A percentile compares a stretch with the other conserved stretches of the same genome.
These are phyloP conservation scores for Erodium maritimum DNA, from an alignment of 345 rosid genomes.

Conservation along the genomic window DNA sequence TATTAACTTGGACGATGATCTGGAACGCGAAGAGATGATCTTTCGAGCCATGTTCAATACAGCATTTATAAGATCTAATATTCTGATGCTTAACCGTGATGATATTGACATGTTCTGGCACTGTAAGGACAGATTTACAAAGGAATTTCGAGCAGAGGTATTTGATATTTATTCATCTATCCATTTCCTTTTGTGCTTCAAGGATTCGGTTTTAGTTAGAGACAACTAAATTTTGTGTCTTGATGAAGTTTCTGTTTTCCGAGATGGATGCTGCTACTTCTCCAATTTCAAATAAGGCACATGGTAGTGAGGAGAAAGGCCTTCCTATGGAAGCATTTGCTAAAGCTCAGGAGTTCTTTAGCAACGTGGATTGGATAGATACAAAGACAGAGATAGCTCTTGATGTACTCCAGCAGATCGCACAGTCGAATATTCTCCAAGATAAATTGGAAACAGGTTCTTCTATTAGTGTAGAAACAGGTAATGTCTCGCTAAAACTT, in stretches of 20 bases:
- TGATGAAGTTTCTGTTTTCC: slow-evolving; percentile 55
- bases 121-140: slow-evolving; percentile 46
- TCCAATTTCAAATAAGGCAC: slow-evolving; percentile 31
- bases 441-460: neutral
- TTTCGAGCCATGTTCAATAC: slow-evolving; percentile 74
- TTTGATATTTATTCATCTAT: slow-evolving; percentile 10
- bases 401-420: slow-evolving; percentile 31
- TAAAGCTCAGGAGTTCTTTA: slow-evolving; percentile 49
- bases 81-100: slow-evolving; percentile 46
- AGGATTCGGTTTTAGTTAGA: slow-evolving; percentile 8
- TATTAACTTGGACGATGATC: slow-evolving; percentile 42
- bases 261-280: slow-evolving; percentile 44
- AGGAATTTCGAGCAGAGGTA: slow-evolving; percentile 71
- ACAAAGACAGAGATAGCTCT: slow-evolving; percentile 37
- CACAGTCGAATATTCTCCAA: neutral
- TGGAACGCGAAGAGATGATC: slow-evolving; percentile 56
- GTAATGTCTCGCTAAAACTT: slow-evolving; percentile 16
- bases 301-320: slow-evolving; percentile 41
- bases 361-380: slow-evolving; percentile 46
- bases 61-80: slow-evolving; percentile 59
- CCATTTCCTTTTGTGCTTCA: slow-evolving; percentile 1
- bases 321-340: slow-evolving; percentile 61
- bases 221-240: slow-evolving; percentile 13
- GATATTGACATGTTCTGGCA: slow-evolving; percentile 66
- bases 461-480: neutral